Evolutionary conservation across 768 basidiomycete species (phyloP).

Genomic region (Rhizopogon vulgaris): DNA sequence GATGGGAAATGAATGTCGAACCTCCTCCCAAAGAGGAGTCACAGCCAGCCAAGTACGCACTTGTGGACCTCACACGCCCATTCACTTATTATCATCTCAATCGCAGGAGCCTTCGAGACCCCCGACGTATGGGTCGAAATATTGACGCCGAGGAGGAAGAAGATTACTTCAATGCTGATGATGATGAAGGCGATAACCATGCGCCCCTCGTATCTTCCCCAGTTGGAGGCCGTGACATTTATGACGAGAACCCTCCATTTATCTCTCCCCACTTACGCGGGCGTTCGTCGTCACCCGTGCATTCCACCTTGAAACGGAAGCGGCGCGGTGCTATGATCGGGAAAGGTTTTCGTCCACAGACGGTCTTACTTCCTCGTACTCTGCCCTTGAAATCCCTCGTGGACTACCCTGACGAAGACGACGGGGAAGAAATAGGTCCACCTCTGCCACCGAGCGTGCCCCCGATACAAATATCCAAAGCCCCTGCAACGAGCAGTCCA

Average conservation of each 20-base stretch:
- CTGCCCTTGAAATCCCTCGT: conserved; percentile 57
- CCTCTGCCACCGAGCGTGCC: conserved; percentile 8
- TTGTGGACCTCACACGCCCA: conserved; percentile 1
- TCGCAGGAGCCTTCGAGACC: conserved; percentile 34
- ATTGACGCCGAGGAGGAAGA: conserved; percentile 84
- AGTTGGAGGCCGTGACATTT: conserved; percentile 18
- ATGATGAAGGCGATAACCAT: conserved; percentile 62
- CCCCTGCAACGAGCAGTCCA: conserved; percentile 10
- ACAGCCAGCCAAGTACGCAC: conserved; percentile 46
- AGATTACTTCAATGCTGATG: conserved; percentile 87
- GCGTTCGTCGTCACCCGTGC: conserved; percentile 24
- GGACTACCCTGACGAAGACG: conserved; percentile 76
- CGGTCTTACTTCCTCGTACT: conserved; percentile 35
- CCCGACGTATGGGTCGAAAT: conserved; percentile 36
- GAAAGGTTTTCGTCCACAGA: conserved; percentile 43
- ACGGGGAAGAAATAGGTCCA: conserved; percentile 32
- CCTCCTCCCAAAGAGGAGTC: conserved; percentile 52
- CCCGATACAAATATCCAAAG: conserved; percentile 10
- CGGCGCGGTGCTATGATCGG: conserved; percentile 41
- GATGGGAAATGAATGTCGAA: conserved; percentile 92
- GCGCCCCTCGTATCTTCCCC: conserved; percentile 24
- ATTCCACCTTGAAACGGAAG: conserved; percentile 48
- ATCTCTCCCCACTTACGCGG: conserved; percentile 22
- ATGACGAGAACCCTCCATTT: conserved; percentile 33
- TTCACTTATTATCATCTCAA: conserved; percentile 18